Conservation (phyloP, 2,329 filamentous ascomycete genomes). For the Hymenoscyphus fraxineus region DNA sequence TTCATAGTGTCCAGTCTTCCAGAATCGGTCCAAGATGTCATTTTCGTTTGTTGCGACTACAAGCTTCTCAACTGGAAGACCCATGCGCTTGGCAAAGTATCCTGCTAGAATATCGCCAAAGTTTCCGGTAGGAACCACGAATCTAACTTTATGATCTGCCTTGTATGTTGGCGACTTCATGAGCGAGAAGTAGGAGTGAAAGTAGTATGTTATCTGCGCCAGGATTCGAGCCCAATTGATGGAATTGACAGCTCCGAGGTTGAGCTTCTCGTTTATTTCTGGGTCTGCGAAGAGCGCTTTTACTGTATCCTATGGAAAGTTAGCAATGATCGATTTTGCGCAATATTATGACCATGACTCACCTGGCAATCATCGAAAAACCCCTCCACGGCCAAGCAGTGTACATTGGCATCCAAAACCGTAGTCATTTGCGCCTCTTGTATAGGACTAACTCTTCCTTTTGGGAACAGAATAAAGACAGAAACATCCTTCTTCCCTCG, state of each 20-base stretch:
- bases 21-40: constrained; percentile 94
- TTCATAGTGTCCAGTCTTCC: constrained; percentile 83
- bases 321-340: neutral
- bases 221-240: constrained; percentile 97
- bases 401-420: constrained; percentile 82
- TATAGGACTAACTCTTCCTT: constrained; percentile 84
- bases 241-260: constrained; percentile 89
- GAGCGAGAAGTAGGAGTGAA: constrained; percentile 87
- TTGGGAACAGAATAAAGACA: constrained; percentile 90
- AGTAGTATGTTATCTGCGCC: constrained; percentile 96
- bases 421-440: constrained; percentile 98
- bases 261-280: constrained; percentile 75
- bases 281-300: constrained; percentile 88
- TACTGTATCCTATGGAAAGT: constrained; percentile 66
- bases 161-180: constrained; percentile 58
- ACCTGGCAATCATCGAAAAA: constrained; percentile 96
- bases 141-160: constrained; percentile 67
- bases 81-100: constrained; percentile 90
- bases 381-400: constrained; percentile 84
- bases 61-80: constrained; percentile 80
- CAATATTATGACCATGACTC: constrained; percentile 26
- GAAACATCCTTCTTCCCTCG: constrained; percentile 95
- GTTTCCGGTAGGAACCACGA: constrained; percentile 91
- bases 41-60: constrained; percentile 96
- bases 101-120: constrained; percentile 93